Evolutionary conservation across 2,329 filamentous ascomycete species (phyloP).

Genomic region (Fusarium lateritium): DNA sequence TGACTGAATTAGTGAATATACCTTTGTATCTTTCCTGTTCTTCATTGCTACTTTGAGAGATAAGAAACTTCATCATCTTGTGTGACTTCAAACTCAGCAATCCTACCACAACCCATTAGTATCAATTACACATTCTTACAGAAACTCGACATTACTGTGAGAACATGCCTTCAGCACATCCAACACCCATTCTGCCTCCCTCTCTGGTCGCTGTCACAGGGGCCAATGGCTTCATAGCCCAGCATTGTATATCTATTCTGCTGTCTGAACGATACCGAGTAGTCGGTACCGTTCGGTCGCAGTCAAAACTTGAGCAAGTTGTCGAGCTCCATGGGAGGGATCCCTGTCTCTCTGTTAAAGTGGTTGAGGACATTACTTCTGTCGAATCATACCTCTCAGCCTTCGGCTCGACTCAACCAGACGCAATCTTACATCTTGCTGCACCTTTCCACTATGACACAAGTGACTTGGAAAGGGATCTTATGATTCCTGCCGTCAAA

Average conservation of each 20-base stretch:
- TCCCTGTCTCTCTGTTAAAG: constrained; percentile 14
- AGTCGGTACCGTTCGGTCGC: constrained; percentile 8
- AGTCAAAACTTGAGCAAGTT: constrained; percentile 11
- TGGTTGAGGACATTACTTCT: constrained; percentile 13
- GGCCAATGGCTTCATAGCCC: constrained; percentile 23
- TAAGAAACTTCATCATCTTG: no score
- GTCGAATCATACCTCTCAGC: constrained; percentile 1
- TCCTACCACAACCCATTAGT: neutral
- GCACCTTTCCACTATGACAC: constrained; percentile 15
- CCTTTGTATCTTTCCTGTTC: neutral
- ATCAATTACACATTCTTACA: neutral
- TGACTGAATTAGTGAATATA: neutral
- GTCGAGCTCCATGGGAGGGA: constrained; percentile 1
- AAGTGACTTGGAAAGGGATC: constrained; percentile 5
- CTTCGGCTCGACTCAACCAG: constrained; percentile 3
- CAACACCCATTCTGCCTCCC: neutral
- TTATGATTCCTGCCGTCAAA: constrained; percentile 17
- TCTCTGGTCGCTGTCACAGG: constrained; percentile 13
- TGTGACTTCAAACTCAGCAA: no score
- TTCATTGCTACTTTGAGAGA: no score
- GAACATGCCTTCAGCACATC: constrained; percentile 18
- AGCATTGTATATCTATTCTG: constrained; percentile 8
- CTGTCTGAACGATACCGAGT: constrained; percentile 11
- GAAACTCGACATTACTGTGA: neutral
- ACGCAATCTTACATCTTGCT: constrained; percentile 12